Conservation (phyloP, 495 filamentous ascomycete genomes). For the Lindgomyces ingoldianus region DNA sequence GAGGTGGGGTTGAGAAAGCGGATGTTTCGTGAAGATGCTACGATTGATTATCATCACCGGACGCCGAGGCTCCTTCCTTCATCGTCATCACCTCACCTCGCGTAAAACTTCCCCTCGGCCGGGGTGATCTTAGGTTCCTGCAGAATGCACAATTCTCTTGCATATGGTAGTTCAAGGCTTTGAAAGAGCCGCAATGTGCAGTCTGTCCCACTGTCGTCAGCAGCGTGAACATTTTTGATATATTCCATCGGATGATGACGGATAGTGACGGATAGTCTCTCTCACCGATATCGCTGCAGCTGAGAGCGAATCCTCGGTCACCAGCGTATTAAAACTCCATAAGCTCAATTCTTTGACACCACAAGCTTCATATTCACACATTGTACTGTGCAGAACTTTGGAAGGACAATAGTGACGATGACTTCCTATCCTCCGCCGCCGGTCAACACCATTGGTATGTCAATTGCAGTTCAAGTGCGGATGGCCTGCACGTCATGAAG, state of each 20-base stretch:
- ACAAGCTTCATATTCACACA: neutral
- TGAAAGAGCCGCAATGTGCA: neutral
- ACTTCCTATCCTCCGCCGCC: conserved; percentile 75
- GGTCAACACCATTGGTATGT: conserved; percentile 69
- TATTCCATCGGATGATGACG: conserved; percentile 14
- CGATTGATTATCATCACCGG: neutral
- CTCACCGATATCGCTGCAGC: conserved; percentile 19
- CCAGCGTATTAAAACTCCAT: neutral
- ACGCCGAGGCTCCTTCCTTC: neutral
- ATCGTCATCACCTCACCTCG: neutral
- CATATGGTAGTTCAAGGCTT: neutral
- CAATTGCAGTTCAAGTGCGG: conserved; percentile 1
- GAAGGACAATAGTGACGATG: conserved; percentile 11
- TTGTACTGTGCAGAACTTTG: neutral
- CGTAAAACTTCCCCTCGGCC: conserved; percentile 3
- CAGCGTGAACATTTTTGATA: conserved; percentile 15
- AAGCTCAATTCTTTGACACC: conserved; percentile 9
- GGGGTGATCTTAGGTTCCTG: too few species aligned
- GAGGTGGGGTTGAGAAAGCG: neutral
- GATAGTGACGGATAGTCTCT: conserved; percentile 8
- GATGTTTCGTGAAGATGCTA: neutral
- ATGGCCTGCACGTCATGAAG: neutral
- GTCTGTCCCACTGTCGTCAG: too few species aligned
- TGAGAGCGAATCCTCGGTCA: neutral
- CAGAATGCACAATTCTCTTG: neutral